Base-by-base conservation (phyloP, 2,329 filamentous ascomycete species). In the Penicillium polonicum region DNA sequence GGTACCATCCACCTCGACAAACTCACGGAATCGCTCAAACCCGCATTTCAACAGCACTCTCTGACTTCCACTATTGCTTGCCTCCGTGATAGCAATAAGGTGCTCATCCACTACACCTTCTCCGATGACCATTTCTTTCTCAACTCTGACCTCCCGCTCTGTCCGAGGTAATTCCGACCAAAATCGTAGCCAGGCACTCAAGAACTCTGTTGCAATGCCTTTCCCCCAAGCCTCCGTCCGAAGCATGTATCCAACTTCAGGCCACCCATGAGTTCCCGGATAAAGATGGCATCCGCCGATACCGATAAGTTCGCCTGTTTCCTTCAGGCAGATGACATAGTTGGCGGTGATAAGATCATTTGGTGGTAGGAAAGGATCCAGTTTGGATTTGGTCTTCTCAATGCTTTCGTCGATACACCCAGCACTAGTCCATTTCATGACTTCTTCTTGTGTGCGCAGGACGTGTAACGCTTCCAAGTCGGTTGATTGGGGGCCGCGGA, bases 231-330 rank as follows among this genome's bases (percentile, higher is more conserved):
- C 42, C n/a, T 61, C 57, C 2, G 48, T 39, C 27, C 52, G 49
- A 21, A 61, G 45, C 35, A 61, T 56, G 21, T 61, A 61, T n/a
- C 59, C 59, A 21, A 59, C 19, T 29, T 61, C 59, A 9, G 59
- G 59, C 59, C 59, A 61, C 2, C 59, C 59, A 41, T 61, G 57
- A 0, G 8, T 15, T n/a, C 27, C 57, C 19, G 48, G 59, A 19
- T 59, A 61, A 2, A 54, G 41, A 19, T 61, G 59, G 6, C 59
- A 61, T 15, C 59, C 59, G 13, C 59, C 59, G 7, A 59, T 53
- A 4, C 59, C 59, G 42, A 61, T 54, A 27, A 61, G 35, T 12
- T 59, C 57, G 6, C 59, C 59, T 4, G 57, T 53, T 13, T 55
- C 49, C 31, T 61, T 59, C 15, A 61, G 49, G n/a, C 59, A 61